Evolutionary conservation across 495 filamentous ascomycete species (phyloP).

Genomic region (Aspergillus affinis): DNA sequence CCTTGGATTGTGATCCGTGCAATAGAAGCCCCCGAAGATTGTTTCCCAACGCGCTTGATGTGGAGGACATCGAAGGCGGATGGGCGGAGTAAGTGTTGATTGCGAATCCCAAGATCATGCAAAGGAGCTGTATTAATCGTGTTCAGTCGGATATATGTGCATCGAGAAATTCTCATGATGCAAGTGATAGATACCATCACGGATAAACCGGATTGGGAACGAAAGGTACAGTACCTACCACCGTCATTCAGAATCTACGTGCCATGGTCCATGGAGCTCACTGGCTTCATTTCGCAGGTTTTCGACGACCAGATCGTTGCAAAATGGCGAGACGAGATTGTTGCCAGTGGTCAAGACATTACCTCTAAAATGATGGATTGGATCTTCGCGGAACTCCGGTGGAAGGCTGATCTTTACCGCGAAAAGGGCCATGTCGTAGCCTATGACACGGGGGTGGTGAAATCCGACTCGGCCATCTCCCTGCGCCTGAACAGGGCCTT

Average conservation of each 20-base stretch:
- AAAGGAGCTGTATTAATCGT: background rate
- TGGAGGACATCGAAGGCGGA: conserved; percentile 5
- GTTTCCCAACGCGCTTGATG: conserved; percentile 13
- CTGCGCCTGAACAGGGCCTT: too few species aligned
- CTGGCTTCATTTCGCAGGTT: too few species aligned
- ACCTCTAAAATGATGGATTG: conserved; percentile 50
- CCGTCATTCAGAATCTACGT: too few species aligned
- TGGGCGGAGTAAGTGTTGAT: conserved; percentile 1
- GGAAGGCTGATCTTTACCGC: conserved; percentile 36
- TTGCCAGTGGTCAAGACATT: conserved; percentile 29
- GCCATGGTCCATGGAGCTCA: too few species aligned
- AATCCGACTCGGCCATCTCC: too few species aligned
- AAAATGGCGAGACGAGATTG: conserved; percentile 41
- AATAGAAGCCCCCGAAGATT: too few species aligned
- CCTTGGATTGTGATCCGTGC: too few species aligned
- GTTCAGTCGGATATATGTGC: conserved; percentile 16
- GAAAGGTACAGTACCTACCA: conserved; percentile 19
- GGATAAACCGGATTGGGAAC: conserved; percentile 49
- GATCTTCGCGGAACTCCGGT: conserved; percentile 51
- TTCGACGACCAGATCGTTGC: conserved; percentile 45
- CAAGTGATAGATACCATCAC: conserved; percentile 38
- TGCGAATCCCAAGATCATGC: background rate
- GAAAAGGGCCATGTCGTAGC: conserved; percentile 30
- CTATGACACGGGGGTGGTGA: too few species aligned
- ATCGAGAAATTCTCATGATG: conserved; percentile 41